A percentile compares a stretch with the other conserved stretches of the same genome.
Evolutionary conservation across 1,284 basidiomycete genomes (phyloP).

Genomic region (Kwoniella shivajii): DNA sequence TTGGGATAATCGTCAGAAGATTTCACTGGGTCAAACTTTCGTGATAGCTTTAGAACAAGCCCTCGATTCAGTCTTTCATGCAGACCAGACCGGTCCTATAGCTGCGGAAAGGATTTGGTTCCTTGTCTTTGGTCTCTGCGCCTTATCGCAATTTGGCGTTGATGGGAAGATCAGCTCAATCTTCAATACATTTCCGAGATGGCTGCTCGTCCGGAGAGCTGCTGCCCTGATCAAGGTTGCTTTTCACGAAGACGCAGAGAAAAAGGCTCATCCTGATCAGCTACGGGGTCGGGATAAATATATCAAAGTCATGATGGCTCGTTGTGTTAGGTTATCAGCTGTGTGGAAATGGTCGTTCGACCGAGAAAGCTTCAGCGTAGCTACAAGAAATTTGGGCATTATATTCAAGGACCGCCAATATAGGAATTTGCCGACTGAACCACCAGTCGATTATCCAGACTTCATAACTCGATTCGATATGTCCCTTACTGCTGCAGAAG

Average conservation of each 20-base stretch:
- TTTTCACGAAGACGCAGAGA: constrained; percentile 61
- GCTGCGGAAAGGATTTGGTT: constrained; percentile 74
- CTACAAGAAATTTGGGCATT: constrained; percentile 66
- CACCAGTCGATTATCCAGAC: constrained; percentile 68
- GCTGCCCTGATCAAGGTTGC: constrained; percentile 66
- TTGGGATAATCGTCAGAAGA: constrained; percentile 13
- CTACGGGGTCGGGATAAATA: constrained; percentile 73
- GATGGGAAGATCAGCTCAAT: constrained; percentile 58
- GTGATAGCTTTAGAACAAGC: constrained; percentile 51
- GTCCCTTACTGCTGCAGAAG: constrained; percentile 60
- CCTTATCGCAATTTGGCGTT: constrained; percentile 75
- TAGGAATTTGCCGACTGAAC: constrained; percentile 73
- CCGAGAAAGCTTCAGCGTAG: constrained; percentile 65
- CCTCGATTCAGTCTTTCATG: constrained; percentile 40
- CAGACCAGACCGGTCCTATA: constrained; percentile 53
- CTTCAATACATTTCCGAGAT: constrained; percentile 62
- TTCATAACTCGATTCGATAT: constrained; percentile 71
- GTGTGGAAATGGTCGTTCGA: constrained; percentile 76
- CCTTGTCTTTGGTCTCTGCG: constrained; percentile 68
- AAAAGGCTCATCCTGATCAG: constrained; percentile 54
- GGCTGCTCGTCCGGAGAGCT: constrained; percentile 66
- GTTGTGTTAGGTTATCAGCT: constrained; percentile 71
- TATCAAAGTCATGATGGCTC: constrained; percentile 68
- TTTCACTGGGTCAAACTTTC: constrained; percentile 49
- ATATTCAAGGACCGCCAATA: constrained; percentile 82